Evolutionary conservation across 2,329 filamentous ascomycete genomes (phyloP).

Genomic region (Tolypocladium ophioglossoides): DNA sequence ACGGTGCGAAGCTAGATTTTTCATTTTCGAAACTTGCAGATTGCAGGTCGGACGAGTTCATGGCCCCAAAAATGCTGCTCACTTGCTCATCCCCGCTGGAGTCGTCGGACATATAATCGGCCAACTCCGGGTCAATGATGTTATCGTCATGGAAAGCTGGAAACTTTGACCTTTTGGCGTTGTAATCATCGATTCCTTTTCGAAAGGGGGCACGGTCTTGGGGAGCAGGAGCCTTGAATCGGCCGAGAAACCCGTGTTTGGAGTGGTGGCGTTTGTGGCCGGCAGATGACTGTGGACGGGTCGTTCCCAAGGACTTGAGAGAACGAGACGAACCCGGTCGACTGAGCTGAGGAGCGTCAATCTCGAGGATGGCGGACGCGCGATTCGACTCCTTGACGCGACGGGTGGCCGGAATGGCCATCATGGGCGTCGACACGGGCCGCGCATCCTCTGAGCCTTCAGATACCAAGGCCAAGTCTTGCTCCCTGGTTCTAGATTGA

Average conservation of each 20-base stretch:
- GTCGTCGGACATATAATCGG: conserved; percentile 90
- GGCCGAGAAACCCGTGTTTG: conserved; percentile 71
- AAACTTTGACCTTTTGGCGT: conserved; percentile 53
- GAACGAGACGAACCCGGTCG: conserved; percentile 93
- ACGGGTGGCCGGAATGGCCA: conserved; percentile 57
- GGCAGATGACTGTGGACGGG: conserved; percentile 61
- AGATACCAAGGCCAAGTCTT: conserved; percentile 29
- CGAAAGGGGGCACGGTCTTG: conserved; percentile 87
- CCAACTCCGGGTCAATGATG: conserved; percentile 93
- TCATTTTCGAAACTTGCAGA: conserved; percentile 64
- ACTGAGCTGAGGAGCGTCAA: conserved; percentile 71
- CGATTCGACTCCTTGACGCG: conserved; percentile 67
- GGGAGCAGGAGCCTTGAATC: conserved; percentile 52
- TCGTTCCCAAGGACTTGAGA: conserved; percentile 59
- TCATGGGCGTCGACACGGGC: conserved; percentile 56
- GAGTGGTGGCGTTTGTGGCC: conserved; percentile 80
- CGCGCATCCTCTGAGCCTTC: conserved; percentile 36
- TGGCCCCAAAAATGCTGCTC: conserved; percentile 70
- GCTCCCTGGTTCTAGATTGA: conserved; percentile 24
- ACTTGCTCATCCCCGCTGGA: conserved; percentile 90
- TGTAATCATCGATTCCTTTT: conserved; percentile 56
- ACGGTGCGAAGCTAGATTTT: conserved; percentile 59
- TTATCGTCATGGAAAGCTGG: conserved; percentile 97
- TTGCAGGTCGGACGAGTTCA: conserved; percentile 55
- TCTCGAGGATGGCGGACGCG: conserved; percentile 82